Evolutionary conservation across 352 stramenopile species (phyloP), one percentile per base, ranked within the genome.

Genomic region (Salisapilia sapeloensis): DNA sequence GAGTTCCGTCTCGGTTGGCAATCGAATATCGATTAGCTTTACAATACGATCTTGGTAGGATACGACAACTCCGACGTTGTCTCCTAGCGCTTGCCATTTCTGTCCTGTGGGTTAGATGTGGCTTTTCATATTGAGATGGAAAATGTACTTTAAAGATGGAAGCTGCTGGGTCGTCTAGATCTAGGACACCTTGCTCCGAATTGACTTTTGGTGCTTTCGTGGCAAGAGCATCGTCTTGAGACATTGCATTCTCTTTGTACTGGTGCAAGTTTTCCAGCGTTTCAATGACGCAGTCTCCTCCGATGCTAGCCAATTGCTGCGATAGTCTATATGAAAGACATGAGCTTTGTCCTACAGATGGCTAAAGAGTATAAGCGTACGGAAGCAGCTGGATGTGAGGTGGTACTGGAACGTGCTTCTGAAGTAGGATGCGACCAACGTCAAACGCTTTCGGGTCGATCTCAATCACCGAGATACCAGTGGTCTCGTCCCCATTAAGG

Each of bases 371-470:
- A 7, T 26, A 35, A 11, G 22, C 12, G 8, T 23, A 21, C 13
- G 42, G 18, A 47, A 82, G 63, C 53, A 53, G 26, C 54, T 48
- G 24, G 38, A 74, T 21, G 76, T 76, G 26, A 77, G 61, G 20
- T 31, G 50, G 4, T 38, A 33, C n/a, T 60, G 66, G 25, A 89
- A 66, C 42, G 15, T 35, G 15, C 24, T 64, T 51, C 26, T 82
- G 71, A 6, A 77, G 42, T 23, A 89, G 33, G 41, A 89, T 74
- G 29, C 74, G 74, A 6, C 74, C 74, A 19, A 86, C 71, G 31
- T 89, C 74, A 36, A 89, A 89, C 27, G 70, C 70, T 1, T 56
- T 60, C 3, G 72, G 70, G 38, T 92, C 77, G 29, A 92, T 87
- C 43, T 90, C 66, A 27, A 91, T 89, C 11, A 92, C 56, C 10